Evolutionary conservation across 2,329 filamentous ascomycete species (phyloP).

Genomic region (Lasiodiplodia citricola): DNA sequence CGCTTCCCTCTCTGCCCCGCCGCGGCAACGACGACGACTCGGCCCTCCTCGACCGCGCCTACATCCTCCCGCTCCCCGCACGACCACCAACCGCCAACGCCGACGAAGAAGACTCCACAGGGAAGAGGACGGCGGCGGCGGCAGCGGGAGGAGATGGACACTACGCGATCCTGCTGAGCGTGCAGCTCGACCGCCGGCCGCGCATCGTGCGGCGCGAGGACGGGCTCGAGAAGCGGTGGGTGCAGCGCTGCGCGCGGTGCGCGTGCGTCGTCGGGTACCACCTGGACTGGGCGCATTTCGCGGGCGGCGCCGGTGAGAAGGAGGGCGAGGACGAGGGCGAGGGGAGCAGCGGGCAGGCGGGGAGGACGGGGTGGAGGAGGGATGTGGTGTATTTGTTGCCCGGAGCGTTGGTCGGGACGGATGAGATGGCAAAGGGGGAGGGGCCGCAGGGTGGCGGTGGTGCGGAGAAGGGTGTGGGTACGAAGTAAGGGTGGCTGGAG

Average conservation of each 20-base stretch:
- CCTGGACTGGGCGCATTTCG: slow-evolving; percentile 60
- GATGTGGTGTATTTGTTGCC: slow-evolving; percentile 66
- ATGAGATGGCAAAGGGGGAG: slow-evolving; percentile 57
- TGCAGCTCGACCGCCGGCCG: slow-evolving; percentile 54
- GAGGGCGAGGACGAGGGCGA: slow-evolving; percentile 43
- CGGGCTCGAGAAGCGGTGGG: slow-evolving; percentile 70
- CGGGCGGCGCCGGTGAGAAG: slow-evolving; percentile 31
- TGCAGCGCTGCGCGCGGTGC: slow-evolving; percentile 66
- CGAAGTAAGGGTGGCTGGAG: neutral
- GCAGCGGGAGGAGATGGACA: slow-evolving; percentile 32
- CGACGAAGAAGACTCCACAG: neutral
- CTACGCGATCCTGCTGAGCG: slow-evolving; percentile 59
- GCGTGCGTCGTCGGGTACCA: slow-evolving; percentile 67
- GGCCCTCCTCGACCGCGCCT: slow-evolving; percentile 56
- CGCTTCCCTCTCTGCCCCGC: slow-evolving; percentile 58
- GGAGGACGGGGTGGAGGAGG: slow-evolving; percentile 41
- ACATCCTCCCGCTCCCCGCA: slow-evolving; percentile 60
- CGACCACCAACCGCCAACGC: slow-evolving; percentile 21
- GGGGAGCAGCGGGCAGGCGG: slow-evolving; percentile 31
- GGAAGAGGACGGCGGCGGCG: neutral
- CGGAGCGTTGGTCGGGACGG: slow-evolving; percentile 63
- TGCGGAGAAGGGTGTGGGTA: neutral
- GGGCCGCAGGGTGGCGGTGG: slow-evolving; percentile 26
- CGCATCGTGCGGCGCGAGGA: slow-evolving; percentile 62
- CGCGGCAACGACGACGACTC: slow-evolving; percentile 42